Percentiles rank a stretch among this genome's conserved stretches.
Conservation (phyloP, 768 basidiomycete genomes). For the Kwoniella sp. region DNA sequence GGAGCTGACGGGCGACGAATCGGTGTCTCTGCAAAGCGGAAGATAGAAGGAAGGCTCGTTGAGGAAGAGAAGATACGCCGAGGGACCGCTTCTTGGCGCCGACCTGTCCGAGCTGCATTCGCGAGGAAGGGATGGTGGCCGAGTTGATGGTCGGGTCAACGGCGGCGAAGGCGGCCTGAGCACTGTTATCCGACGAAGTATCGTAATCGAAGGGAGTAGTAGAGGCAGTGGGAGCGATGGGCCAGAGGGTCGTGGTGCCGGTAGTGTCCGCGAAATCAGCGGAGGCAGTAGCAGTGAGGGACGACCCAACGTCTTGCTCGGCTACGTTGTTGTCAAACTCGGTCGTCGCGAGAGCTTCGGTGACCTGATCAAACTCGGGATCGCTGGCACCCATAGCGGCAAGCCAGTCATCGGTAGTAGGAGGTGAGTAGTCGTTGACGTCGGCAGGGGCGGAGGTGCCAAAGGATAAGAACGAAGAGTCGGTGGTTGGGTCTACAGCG, state of each 20-base stretch:
- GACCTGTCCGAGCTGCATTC: slow-evolving; percentile 14
- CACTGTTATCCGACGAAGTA: background rate
- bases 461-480: slow-evolving; percentile 27
- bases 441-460: slow-evolving; percentile 27
- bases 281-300: slow-evolving; percentile 2
- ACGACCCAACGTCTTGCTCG: background rate
- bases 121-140: slow-evolving; percentile 29
- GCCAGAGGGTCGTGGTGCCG: slow-evolving; percentile 9
- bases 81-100: slow-evolving; percentile 20
- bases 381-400: slow-evolving; percentile 31
- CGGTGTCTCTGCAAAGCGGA: slow-evolving; percentile 27
- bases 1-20: slow-evolving; percentile 28
- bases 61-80: slow-evolving; percentile 24
- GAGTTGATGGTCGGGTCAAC: slow-evolving; percentile 9
- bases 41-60: slow-evolving; percentile 37
- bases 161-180: slow-evolving; percentile 22
- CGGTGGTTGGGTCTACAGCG: slow-evolving; percentile 23
- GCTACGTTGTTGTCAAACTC: slow-evolving; percentile 25
- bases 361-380: slow-evolving; percentile 24
- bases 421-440: slow-evolving; percentile 17
- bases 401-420: slow-evolving; percentile 30
- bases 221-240: slow-evolving; percentile 1
- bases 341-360: slow-evolving; percentile 32
- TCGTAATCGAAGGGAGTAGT: background rate
- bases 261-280: background rate